Conservation (phyloP, 1,284 basidiomycete species). For the Ganoderma lingzhi region DNA sequence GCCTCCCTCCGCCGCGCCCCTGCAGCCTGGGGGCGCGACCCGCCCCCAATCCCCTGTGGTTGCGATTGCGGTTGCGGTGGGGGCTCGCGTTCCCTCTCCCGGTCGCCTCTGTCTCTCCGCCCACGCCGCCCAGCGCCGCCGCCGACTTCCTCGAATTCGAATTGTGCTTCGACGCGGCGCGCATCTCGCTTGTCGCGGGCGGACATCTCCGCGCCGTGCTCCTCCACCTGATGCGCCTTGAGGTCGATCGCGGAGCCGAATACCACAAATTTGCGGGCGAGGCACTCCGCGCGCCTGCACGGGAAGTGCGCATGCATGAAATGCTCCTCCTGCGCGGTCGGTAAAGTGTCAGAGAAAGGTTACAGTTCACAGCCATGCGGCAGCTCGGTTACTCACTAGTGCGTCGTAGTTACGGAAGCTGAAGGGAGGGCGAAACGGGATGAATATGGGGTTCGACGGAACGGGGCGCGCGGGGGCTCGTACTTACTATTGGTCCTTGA, state of each 20-base stretch:
- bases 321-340: slow-evolving; percentile 64
- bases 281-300: slow-evolving; percentile 80
- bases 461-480: slow-evolving; percentile 3
- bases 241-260: slow-evolving; percentile 91
- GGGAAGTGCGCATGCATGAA: slow-evolving; percentile 79
- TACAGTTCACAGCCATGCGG: not conserved
- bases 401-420: slow-evolving; percentile 85
- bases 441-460: slow-evolving; percentile 1
- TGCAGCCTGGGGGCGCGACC: slow-evolving; percentile 42
- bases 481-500: slow-evolving; percentile 88
- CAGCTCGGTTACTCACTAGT: slow-evolving; percentile 57
- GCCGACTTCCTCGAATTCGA: slow-evolving; percentile 74
- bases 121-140: slow-evolving; percentile 46
- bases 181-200: slow-evolving; percentile 82
- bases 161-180: slow-evolving; percentile 81
- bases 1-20: slow-evolving; percentile 58
- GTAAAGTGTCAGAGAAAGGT: slow-evolving; percentile 9
- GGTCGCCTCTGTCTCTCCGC: slow-evolving; percentile 47
- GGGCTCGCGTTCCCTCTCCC: slow-evolving; percentile 57
- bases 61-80: slow-evolving; percentile 44
- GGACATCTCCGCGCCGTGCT: slow-evolving; percentile 86
- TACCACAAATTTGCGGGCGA: slow-evolving; percentile 93
- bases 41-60: slow-evolving; percentile 18
- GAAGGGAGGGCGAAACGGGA: slow-evolving; percentile 6
- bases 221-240: slow-evolving; percentile 90